These are phyloP conservation scores for Ammopiptanthus mongolicus DNA, from an alignment of 306 rosid genomes.

Conservation along the genomic window DNA sequence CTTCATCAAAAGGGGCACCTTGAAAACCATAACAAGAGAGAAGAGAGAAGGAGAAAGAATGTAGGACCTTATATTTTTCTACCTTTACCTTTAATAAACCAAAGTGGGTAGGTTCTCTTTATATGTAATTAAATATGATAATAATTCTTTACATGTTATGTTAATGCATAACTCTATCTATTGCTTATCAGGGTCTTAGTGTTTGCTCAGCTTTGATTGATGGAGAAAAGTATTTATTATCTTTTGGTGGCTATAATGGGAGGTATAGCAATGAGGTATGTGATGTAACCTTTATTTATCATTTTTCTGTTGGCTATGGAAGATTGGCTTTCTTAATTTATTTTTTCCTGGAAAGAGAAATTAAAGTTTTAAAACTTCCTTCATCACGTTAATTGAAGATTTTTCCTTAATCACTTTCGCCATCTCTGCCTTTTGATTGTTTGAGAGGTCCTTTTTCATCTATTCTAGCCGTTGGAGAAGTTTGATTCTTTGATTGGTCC, in stretches of 20 bases:
- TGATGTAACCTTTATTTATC: not conserved
- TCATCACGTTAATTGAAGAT: not conserved
- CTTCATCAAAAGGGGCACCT: too few species aligned
- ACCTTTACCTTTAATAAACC: not conserved
- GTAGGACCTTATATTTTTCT: not conserved
- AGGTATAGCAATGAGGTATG: slow-evolving; percentile 91
- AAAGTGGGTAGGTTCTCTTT: not conserved
- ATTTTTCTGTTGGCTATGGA: not conserved
- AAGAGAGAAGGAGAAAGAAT: not conserved
- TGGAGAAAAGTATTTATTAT: slow-evolving; percentile 69
- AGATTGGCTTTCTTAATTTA: not conserved
- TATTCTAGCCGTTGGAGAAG: not conserved
- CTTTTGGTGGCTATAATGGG: slow-evolving; percentile 98
- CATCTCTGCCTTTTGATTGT: not conserved
- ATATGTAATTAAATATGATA: slow-evolving; percentile 19
- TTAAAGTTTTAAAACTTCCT: not conserved
- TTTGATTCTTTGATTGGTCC: not conserved
- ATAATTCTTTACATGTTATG: not conserved
- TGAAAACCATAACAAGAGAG: too few species aligned
- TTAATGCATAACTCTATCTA: not conserved
- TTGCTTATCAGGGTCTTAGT: slow-evolving; percentile 74
- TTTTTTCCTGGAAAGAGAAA: not conserved
- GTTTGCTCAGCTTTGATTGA: slow-evolving; percentile 65
- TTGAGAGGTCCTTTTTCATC: not conserved
- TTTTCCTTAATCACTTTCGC: not conserved